Evolutionary conservation across 768 basidiomycete species (phyloP), one percentile per base, ranked within the genome.

Genomic region (Leccinum subgranulosum): DNA sequence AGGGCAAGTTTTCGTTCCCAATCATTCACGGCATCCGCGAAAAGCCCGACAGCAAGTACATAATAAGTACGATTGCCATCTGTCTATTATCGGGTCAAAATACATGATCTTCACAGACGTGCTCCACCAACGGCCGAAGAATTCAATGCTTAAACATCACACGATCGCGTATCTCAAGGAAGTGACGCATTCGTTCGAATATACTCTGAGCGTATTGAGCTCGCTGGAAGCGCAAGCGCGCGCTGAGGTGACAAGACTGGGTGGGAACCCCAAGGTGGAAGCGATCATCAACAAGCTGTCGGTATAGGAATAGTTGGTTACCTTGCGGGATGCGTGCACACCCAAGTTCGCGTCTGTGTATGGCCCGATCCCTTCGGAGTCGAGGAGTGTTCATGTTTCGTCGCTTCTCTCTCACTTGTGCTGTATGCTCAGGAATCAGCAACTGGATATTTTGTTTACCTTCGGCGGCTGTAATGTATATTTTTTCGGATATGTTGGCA

Each of bases 1-100:
- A 98, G 75, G 96, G 96, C 7, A 98, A 98, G 72, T 98, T 98
- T 77, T 95, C 92, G 4, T 98, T 98, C 74, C 95, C 94, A 0
- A 80, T 98, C 31, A 87, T 98, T 1, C 96, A 98, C 70, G 86
- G 90, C 19, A 87, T 98, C 49, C 85, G 89, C 29, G 82, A 90
- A 7, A 85, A 94, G 67, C 79, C 76, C 11, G 80, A 85, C 1
- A 93, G 92, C 72, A 81, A 85, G 33, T 88, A 88, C 71, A 80
- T 98, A 33, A 78, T 97, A 54, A 95, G 94, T 95, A 64, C 60
- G 88, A 76, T 51, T n/a, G 51, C n/a, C 10, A 47, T 27, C 23
- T 23, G 25, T 57, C 50, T 49, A 8, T 41, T 31, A 19, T 51
- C 21, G 33, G 23, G 29, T 48, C 50, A 51, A 56, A 41, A 9